phyloP scores from a whole-genome alignment of 2,329 filamentous ascomycete species.

The Colletotrichum viniferum region DNA sequence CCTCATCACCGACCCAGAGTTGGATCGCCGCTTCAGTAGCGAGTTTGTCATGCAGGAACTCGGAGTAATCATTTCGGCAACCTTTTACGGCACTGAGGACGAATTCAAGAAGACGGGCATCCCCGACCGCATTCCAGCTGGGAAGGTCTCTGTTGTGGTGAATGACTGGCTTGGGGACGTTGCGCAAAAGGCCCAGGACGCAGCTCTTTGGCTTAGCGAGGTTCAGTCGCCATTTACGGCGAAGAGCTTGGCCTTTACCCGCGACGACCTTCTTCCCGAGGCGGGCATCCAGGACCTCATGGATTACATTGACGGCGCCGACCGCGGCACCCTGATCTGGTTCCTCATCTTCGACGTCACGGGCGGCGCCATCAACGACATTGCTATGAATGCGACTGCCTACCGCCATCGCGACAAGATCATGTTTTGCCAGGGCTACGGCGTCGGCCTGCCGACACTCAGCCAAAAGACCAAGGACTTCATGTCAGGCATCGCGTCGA shows the following conservation, averaged over 20 bases:
- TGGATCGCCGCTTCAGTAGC: conserved; percentile 63
- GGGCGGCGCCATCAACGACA: conserved; percentile 64
- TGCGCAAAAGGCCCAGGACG: conserved; percentile 53
- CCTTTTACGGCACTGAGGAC: conserved; percentile 62
- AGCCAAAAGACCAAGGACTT: conserved; percentile 53
- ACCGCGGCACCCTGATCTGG: conserved; percentile 60
- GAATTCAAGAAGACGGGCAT: conserved; percentile 61
- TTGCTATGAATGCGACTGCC: conserved; percentile 59
- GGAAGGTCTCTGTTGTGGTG: conserved; percentile 45
- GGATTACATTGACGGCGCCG: conserved; percentile 51
- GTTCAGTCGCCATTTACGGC: conserved; percentile 57
- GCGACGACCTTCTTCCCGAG: conserved; percentile 50
- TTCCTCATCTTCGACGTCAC: conserved; percentile 66
- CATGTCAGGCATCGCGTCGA: conserved; percentile 53
- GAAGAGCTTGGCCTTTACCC: conserved; percentile 60
- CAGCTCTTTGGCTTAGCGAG: conserved; percentile 50
- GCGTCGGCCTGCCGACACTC: conserved; percentile 52
- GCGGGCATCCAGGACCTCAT: conserved; percentile 54
- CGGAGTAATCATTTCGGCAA: conserved; percentile 61
- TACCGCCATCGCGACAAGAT: conserved; percentile 69
- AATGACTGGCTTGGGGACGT: conserved; percentile 68
- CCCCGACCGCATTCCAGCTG: conserved; percentile 47
- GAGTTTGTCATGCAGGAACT: conserved; percentile 59
- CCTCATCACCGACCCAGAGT: conserved; percentile 54
- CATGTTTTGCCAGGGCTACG: conserved; percentile 68